Conservation (phyloP, 768 basidiomycete genomes). For the Mycena chlorophos region DNA sequence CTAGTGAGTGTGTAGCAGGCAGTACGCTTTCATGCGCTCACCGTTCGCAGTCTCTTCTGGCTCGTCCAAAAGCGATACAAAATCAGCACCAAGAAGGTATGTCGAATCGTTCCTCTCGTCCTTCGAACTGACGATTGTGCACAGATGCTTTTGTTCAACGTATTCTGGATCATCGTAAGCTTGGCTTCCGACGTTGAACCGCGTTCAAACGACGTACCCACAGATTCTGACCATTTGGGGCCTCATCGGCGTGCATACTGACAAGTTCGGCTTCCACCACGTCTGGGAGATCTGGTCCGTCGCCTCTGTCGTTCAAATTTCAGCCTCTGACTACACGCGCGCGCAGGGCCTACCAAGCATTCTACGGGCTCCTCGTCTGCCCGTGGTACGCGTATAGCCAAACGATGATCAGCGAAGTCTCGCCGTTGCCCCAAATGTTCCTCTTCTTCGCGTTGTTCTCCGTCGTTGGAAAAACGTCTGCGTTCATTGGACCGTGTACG, state of each 20-base stretch:
- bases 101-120: constrained; percentile 11
- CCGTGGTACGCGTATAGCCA: constrained; percentile 84
- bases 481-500: constrained; percentile 64
- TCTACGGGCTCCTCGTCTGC: constrained; percentile 72
- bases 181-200: neutral
- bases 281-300: constrained; percentile 76
- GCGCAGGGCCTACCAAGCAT: constrained; percentile 64
- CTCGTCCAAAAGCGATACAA: constrained; percentile 63
- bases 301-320: constrained; percentile 1
- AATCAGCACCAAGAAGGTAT: constrained; percentile 63
- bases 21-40: neutral
- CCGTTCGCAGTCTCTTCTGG: constrained; percentile 55
- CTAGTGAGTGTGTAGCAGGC: constrained; percentile 53
- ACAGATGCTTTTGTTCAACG: constrained; percentile 73
- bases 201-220: neutral
- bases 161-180: constrained; percentile 67
- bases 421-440: constrained; percentile 73
- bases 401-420: constrained; percentile 82
- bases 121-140: neutral
- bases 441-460: constrained; percentile 76
- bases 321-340: neutral
- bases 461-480: constrained; percentile 75
- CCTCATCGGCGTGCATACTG: constrained; percentile 71
- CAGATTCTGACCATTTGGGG: constrained; percentile 73
- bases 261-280: constrained; percentile 79